Base-by-base conservation (phyloP, 306 rosid genomes). In the Senna siamea region DNA sequence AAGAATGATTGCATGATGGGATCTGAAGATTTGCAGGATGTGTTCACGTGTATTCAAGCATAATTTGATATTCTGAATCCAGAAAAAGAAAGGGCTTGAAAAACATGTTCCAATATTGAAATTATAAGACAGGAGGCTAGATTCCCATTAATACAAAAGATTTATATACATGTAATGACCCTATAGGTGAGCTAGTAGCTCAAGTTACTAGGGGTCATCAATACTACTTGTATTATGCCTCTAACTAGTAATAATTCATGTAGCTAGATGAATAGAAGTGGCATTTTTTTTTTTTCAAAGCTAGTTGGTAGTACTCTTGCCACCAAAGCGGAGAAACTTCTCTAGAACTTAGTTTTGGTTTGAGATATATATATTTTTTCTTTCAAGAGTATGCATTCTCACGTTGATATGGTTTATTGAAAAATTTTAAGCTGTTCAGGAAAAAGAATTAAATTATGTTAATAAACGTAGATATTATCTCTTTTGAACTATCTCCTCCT, bases 1-100 rank as follows among this genome's bases (percentile, higher is more conserved):
- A 10, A 74, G 32, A 23, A 73, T 90, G 78, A 96, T 93, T 80
- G 87, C 83, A 50, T 93, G 79, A 88, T 65, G 8, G 15, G 28
- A 22, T 66, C 53, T 66, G 77, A 72, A 10, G 70, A 69, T 41
- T 9, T 52, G 69, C 63, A 52, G 26, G 60, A 51, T 52, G 38
- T 51, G 41, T 54, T 69, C 35, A 17, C 10, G 20, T 73, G 59
- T 20, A 28, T 43, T 23, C 51, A 40, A 47, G 26, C 52, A 28
- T 65, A 5, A 38, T 38, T 66, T 15, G 4, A 17, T 38, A 23
- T 38, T 48, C 12, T 56, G 35, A 11, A 1, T 43, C 51, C 18
- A 11, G 37, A 32, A 47, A 57, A 44, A 14, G n/a, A 73, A 22
- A 72, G 58, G 67, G 32, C 69, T 44, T 32, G 66, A 55, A 41